Evolutionary conservation across 176 grass and related monocot genomes (phyloP), one percentile per base, ranked within the genome.

Genomic region (Carex parvula): DNA sequence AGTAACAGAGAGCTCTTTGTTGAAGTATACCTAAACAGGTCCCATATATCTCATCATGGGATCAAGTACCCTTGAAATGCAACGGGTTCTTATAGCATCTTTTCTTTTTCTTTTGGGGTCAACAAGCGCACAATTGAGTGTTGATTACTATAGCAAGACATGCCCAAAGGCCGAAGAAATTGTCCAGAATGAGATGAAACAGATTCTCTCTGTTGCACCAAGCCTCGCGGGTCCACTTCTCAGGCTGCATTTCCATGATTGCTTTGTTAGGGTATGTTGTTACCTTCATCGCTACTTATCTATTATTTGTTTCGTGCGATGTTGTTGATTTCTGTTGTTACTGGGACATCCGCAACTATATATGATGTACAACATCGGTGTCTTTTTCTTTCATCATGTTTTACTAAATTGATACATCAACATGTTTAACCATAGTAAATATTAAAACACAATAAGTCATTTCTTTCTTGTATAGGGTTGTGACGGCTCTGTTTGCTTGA

Each of bases 111-210:
- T 89, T 41, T 84, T 81, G 21, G 26, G 18, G 6, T 81, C 70
- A 16, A 44, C 81, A 13, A 57, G 1, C 1, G 88, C 64, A 0
- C 60, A 85, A 59, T 85, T 94, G n/a, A 62, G 67, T 10, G 5
- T 81, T 48, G 64, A 16, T 17, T 94, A 87, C 87, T 94, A 94
- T 87, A 71, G 85, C 75, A 41, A 79, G 50, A 86, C 91, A 17
- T 97, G 94, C 89, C 91, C 94, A 55, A 59, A 22, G 17, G 91
- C 81, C 5, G 94, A 93, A 68, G 26, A 73, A 11, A 90, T 97
- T 26, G 89, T 97, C 33, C 88, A 82, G 56, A 18, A 60, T 21
- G 90, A 83, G 65, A 91, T 92, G 74, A 20, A 64, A 18, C 57
- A 83, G 33, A 89, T 88, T 74, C 39, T 91, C 5, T 76, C 30